These are phyloP conservation scores for Vitis vinifera DNA, from an alignment of 164 flowering plant genomes.

Conservation along the genomic window DNA sequence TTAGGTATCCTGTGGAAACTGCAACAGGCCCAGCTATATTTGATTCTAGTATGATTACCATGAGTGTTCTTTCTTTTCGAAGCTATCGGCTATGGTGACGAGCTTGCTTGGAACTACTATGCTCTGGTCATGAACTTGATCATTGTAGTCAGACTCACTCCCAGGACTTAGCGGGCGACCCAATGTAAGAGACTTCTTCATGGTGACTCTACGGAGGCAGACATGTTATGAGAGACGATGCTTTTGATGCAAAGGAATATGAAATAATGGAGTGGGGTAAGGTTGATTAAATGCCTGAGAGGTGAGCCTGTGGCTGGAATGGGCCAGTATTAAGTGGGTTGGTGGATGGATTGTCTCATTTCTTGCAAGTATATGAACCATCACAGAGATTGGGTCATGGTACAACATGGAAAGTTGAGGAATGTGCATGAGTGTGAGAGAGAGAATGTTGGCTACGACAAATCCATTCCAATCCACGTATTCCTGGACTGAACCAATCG, in stretches of 20 bases:
- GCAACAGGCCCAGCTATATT: neutral
- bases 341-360: conserved; percentile 24
- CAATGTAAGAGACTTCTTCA: conserved; percentile 25
- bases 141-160: conserved; percentile 20
- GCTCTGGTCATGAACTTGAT: conserved; percentile 28
- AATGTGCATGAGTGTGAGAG: neutral
- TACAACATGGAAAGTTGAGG: neutral
- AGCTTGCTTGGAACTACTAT: conserved; percentile 34
- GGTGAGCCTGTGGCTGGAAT: conserved; percentile 55
- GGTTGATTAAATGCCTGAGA: conserved; percentile 42
- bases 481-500: conserved; percentile 11
- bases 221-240: neutral
- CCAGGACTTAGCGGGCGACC: conserved; percentile 14
- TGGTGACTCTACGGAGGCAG: conserved; percentile 5
- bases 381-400: neutral
- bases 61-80: conserved; percentile 56
- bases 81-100: conserved; percentile 28
- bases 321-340: conserved; percentile 12
- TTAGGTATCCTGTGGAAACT: no score
- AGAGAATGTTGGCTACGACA: conserved; percentile 17
- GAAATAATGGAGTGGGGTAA: conserved; percentile 17
- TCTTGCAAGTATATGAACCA: conserved; percentile 8
- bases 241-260: neutral
- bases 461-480: conserved; percentile 24
- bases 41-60: conserved; percentile 39